Evolutionary conservation across 306 rosid genomes (phyloP).

Genomic region (Prunus armeniaca): DNA sequence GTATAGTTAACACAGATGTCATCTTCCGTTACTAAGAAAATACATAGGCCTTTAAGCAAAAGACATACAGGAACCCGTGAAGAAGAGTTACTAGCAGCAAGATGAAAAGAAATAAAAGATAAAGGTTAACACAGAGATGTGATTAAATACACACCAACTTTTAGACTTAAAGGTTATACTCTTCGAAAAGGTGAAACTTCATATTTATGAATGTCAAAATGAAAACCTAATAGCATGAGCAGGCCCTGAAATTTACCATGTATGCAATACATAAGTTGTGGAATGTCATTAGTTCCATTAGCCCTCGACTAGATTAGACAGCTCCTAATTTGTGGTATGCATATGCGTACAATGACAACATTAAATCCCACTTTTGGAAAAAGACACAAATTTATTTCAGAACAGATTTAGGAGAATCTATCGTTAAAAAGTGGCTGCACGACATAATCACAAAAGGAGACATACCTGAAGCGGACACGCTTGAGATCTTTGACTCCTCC

Average conservation of each 20-base stretch:
- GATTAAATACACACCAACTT: neutral
- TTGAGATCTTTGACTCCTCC: constrained; percentile 84
- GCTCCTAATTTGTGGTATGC: neutral
- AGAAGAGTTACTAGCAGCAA: neutral
- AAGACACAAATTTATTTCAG: neutral
- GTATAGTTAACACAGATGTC: neutral
- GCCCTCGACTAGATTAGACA: neutral
- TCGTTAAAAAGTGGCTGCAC: neutral
- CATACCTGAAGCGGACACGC: constrained; percentile 97
- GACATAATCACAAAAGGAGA: neutral
- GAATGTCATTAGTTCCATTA: neutral
- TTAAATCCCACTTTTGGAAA: neutral
- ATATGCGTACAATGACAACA: neutral
- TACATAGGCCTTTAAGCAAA: neutral
- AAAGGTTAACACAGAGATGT: neutral
- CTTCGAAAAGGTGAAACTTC: neutral
- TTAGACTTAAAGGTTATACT: neutral
- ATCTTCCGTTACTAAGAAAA: too few relatives aligned
- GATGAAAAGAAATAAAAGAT: neutral
- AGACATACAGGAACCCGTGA: neutral
- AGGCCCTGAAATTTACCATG: neutral
- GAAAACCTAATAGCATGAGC: neutral
- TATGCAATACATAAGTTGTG: neutral
- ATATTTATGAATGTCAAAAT: neutral
- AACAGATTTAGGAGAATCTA: neutral